Evolutionary conservation across 768 basidiomycete species (phyloP), one percentile per base, ranked within the genome.

Genomic region (Mycena polygramma): DNA sequence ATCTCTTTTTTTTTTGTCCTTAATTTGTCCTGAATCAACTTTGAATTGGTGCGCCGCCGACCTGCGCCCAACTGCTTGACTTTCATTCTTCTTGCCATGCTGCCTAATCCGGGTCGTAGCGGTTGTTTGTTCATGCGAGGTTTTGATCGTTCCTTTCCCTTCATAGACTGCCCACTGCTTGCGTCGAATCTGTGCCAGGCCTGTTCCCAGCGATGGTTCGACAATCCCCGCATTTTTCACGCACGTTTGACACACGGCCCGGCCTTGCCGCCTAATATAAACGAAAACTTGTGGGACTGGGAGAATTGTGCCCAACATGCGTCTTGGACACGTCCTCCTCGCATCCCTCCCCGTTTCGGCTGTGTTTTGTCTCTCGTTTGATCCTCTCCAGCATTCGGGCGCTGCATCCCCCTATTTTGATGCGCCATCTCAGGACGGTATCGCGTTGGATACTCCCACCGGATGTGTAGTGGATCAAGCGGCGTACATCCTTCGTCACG

Each of bases 381-480:
- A 85, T 61, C 82, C 84, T 2, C 71, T 84, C 13, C 78, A 83
- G 2, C 84, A 86, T 72, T 83, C 82, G n/a, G 85, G 84, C 0
- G 76, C 80, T 2, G 81, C 83, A 0, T 82, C 82, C 1, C 84
- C 84, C 1, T 86, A 84, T 70, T 86, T 85, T 61, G 79, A 82
- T 53, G 83, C 84, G 6, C 83, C 85, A 1, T 76, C 80, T 4
- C 83, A 81, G 65, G 76, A 73, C 26, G 82, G 79, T 13, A 79
- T 85, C 41, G 53, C 78, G 0, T 26, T 55, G 7, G 70, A 74
- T 2, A 83, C 80, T 3, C 84, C 85, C 4, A 59, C 74, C 1
- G 82, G 81, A 26, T 86, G 84, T 64, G 72, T 75, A 2, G 83
- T 86, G 0, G 84, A 85, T 43, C 83, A 84, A 68, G 84, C 84